Percentiles rank a stretch among this genome's conserved stretches.
phyloP scores from a whole-genome alignment of 2,329 filamentous ascomycete species.

The Magnaporthiopsis poae region DNA sequence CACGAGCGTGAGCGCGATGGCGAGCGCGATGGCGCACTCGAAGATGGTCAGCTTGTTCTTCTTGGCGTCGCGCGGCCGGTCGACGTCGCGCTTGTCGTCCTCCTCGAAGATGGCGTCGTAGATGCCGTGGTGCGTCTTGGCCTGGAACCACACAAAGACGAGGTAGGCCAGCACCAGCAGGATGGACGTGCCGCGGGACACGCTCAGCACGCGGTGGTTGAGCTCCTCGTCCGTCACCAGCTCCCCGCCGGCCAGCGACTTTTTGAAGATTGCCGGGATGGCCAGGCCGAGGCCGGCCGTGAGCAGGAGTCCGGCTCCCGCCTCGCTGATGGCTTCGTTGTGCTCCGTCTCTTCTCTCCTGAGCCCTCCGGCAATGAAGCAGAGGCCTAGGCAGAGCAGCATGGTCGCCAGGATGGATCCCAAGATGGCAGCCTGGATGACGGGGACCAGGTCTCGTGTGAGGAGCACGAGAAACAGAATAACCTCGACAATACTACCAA shows the following conservation, averaged over 20 bases:
- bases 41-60: conserved; percentile 65
- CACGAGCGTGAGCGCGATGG: conserved; percentile 57
- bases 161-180: conserved; percentile 61
- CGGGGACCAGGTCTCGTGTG: conserved; percentile 42
- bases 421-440: conserved; percentile 74
- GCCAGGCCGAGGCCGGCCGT: conserved; percentile 52
- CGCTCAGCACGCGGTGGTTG: conserved; percentile 43
- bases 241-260: conserved; percentile 27
- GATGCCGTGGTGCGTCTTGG: conserved; percentile 65
- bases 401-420: conserved; percentile 77
- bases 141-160: conserved; percentile 62
- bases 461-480: conserved; percentile 73
- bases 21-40: conserved; percentile 59
- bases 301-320: conserved; percentile 65
- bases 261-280: conserved; percentile 47
- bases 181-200: conserved; percentile 62
- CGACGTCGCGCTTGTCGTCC: conserved; percentile 59
- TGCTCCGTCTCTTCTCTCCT: conserved; percentile 60
- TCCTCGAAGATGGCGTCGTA: conserved; percentile 64
- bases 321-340: conserved; percentile 66
- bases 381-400: conserved; percentile 67
- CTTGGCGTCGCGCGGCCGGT: conserved; percentile 47
- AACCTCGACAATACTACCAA: conserved; percentile 71
- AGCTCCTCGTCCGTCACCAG: conserved; percentile 30
- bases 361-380: conserved; percentile 69